These are phyloP conservation scores for Penicillium argentinense DNA, from an alignment of 495 filamentous ascomycete genomes.

Conservation along the genomic window DNA sequence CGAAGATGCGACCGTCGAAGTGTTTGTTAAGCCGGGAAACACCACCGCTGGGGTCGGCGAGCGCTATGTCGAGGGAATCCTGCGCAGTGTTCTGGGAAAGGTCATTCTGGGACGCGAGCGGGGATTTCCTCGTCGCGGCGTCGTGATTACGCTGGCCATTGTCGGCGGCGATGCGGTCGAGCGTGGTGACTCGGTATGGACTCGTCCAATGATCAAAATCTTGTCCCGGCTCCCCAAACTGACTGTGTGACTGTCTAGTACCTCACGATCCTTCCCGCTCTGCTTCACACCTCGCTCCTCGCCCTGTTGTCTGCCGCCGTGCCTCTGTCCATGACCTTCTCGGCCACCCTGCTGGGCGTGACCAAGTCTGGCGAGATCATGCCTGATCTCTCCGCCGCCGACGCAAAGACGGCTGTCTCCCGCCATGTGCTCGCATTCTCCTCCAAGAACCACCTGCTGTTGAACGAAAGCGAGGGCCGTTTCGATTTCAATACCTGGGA, in stretches of 20 bases:
- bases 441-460: conserved; percentile 67
- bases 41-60: conserved; percentile 72
- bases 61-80: conserved; percentile 43
- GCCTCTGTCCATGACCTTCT: conserved; percentile 69
- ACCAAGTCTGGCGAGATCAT: conserved; percentile 50
- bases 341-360: conserved; percentile 62
- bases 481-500: conserved; percentile 82
- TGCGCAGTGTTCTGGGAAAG: conserved; percentile 31
- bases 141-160: conserved; percentile 43
- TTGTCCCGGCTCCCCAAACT: neutral
- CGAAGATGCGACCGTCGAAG: conserved; percentile 86
- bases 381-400: conserved; percentile 53
- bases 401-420: conserved; percentile 59
- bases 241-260: conserved; percentile 54
- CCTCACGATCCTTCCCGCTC: conserved; percentile 68
- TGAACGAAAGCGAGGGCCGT: conserved; percentile 77
- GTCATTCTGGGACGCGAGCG: conserved; percentile 36
- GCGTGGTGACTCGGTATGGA: conserved; percentile 67
- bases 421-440: conserved; percentile 79
- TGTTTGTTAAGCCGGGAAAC: conserved; percentile 78
- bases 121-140: conserved; percentile 39
- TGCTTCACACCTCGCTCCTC: conserved; percentile 70
- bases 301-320: conserved; percentile 76
- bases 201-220: neutral
- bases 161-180: conserved; percentile 55